Base-by-base conservation (phyloP, 805 yeast species). In the Cyberlindnera sargentensis region DNA sequence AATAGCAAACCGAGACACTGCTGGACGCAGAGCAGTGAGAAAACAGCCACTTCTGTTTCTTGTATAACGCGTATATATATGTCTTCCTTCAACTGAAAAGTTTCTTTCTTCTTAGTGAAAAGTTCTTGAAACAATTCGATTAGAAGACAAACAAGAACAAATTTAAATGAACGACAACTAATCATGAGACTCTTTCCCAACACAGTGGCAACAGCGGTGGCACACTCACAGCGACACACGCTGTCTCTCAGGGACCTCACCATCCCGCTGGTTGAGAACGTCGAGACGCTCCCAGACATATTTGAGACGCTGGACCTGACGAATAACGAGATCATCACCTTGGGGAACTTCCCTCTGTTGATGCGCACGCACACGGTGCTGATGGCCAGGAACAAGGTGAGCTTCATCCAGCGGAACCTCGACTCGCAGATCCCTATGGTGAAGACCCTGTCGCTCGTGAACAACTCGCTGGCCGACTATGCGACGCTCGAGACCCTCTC, bases 241-340 rank as follows among this genome's bases (percentile, higher is more conserved):
- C 36, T 39, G 20, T n/a, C 36, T 8, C 36, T 39, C 31, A 26
- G 41, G 25, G 41, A 39, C 36, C 20, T 27, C 5, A 4, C 32
- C 11, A 39, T 39, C 33, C 41, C 41, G 8, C 25, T 39, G 7
- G 20, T 39, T 11, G 41, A 39, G 36, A 39, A 33, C 26, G 11
- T 39, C 20, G 41, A 39, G 8, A 9, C 26, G 7, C 4, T 39
- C 26, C 41, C 56, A 42, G 76, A 71, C 58, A 65, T 55, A 34
- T 43, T 48, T 31, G 81, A 72, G 47, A 76, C 72, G 11, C 62
- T 91, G 3, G 97, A 91, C 59, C 57, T 91, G 30, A 77, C 91
- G 1, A 81, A 83, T 55, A 91, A 91, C 62, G 82, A 77, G 31
- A 63, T 91, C n/a, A 62, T 71, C 1, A 69, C 68, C 3, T 50